A percentile compares a stretch with the other conserved stretches of the same genome.
These are phyloP conservation scores for Simmondsia chinensis DNA, from an alignment of 148 eudicot species.

Conservation along the genomic window DNA sequence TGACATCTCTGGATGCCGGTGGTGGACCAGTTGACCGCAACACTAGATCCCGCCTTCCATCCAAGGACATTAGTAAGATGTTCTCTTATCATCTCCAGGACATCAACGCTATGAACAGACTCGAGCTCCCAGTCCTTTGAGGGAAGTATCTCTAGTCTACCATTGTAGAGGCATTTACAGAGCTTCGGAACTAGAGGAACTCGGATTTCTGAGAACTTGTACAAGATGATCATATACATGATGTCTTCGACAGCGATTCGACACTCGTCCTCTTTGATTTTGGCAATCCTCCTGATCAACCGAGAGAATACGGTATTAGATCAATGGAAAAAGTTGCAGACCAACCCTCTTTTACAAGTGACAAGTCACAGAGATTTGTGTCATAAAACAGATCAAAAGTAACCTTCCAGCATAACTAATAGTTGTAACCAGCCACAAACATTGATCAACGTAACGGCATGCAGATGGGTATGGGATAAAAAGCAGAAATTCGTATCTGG, in stretches of 20 bases:
- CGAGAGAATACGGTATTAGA: background rate
- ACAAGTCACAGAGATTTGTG: too few relatives aligned
- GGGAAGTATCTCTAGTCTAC: slow-evolving; percentile 70
- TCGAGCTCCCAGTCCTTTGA: slow-evolving; percentile 71
- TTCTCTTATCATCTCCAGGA: slow-evolving; percentile 53
- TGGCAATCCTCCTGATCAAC: slow-evolving; percentile 70
- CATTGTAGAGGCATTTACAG: slow-evolving; percentile 55
- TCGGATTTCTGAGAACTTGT: slow-evolving; percentile 51
- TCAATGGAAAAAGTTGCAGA: too few relatives aligned
- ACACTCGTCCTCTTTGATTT: slow-evolving; percentile 54
- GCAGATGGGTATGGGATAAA: slow-evolving; percentile 22
- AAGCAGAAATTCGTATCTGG: slow-evolving; percentile 10
- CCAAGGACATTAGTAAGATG: slow-evolving; percentile 46
- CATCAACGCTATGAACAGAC: slow-evolving; percentile 59
- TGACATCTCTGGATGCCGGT: slow-evolving; percentile 25
- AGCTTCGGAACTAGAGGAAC: slow-evolving; percentile 67
- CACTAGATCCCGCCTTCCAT: slow-evolving; percentile 49
- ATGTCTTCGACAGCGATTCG: slow-evolving; percentile 55
- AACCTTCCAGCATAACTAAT: slow-evolving; percentile 7
- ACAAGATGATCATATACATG: slow-evolving; percentile 51
- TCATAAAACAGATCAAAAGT: background rate
- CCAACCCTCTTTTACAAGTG: too few relatives aligned
- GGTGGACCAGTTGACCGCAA: slow-evolving; percentile 53
- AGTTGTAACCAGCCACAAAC: slow-evolving; percentile 4
- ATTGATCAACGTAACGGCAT: slow-evolving; percentile 14